Conservation (phyloP, 169 alveolate genomes). For the Toxoplasma gondii region DNA sequence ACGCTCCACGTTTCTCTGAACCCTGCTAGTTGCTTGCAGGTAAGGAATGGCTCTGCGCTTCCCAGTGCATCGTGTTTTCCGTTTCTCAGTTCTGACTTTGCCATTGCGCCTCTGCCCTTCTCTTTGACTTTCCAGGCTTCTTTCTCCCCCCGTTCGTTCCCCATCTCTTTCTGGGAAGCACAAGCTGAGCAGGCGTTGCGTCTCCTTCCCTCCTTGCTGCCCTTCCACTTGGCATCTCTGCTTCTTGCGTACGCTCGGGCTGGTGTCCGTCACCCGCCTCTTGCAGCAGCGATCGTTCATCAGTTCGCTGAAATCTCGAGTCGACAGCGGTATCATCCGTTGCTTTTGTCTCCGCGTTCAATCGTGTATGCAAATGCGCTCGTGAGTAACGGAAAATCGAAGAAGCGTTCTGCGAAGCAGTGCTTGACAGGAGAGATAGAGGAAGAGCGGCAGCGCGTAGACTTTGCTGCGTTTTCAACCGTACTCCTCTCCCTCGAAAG, state of each 20-base stretch:
- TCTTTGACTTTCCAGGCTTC: background rate
- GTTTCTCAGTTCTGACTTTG: too few relatives aligned
- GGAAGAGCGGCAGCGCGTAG: constrained; percentile 17
- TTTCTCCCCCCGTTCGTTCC: background rate
- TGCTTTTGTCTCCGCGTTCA: background rate
- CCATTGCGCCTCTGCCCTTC: too few relatives aligned
- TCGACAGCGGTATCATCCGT: constrained; percentile 32
- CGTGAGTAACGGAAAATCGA: background rate
- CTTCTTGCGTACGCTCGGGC: constrained; percentile 29
- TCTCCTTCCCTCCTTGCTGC: constrained; percentile 5
- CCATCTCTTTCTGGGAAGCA: background rate
- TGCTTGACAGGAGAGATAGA: background rate
- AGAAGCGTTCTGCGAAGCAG: background rate
- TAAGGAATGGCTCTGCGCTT: too few relatives aligned
- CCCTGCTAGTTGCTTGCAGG: too few relatives aligned
- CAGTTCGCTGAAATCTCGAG: background rate
- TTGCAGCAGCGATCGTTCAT: background rate
- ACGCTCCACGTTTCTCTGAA: too few relatives aligned
- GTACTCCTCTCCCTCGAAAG: background rate
- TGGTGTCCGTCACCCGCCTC: constrained; percentile 31
- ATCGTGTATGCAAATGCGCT: background rate
- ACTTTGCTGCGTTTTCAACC: constrained; percentile 16
- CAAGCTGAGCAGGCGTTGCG: constrained; percentile 39
- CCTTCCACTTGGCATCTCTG: constrained; percentile 1
- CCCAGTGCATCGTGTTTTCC: too few relatives aligned